Evolutionary conservation across 768 basidiomycete genomes (phyloP).

Genomic region (Rhizopogon roseolus): DNA sequence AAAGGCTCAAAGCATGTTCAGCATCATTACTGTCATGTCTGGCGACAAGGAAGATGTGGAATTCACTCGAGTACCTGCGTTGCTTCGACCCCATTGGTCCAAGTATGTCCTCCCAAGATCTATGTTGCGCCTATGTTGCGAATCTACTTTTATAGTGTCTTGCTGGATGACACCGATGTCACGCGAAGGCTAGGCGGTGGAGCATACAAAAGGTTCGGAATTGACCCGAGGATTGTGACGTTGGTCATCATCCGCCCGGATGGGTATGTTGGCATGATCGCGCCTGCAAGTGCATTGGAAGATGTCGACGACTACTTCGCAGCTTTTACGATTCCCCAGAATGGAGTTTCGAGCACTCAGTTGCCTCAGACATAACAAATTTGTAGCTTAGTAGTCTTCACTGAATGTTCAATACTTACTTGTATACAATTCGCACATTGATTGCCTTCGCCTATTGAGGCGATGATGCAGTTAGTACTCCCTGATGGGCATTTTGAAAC

Average conservation of each 20-base stretch:
- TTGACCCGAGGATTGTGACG: constrained; percentile 21
- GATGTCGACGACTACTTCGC: constrained; percentile 48
- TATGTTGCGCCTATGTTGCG: not conserved
- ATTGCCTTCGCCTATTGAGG: too few relatives aligned
- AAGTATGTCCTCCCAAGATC: constrained; percentile 24
- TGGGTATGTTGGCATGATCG: constrained; percentile 34
- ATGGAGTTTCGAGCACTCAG: not conserved
- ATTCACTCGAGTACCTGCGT: constrained; percentile 27
- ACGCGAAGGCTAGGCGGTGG: constrained; percentile 25
- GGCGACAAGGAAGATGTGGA: constrained; percentile 28
- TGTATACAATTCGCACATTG: too few relatives aligned
- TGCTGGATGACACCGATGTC: constrained; percentile 31
- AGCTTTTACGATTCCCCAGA: constrained; percentile 31
- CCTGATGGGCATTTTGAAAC: not conserved
- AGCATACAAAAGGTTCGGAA: constrained; percentile 31
- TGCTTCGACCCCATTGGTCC: constrained; percentile 37
- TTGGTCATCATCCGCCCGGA: constrained; percentile 36
- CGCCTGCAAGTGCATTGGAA: constrained; percentile 17
- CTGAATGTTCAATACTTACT: too few relatives aligned
- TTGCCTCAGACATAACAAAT: too few relatives aligned
- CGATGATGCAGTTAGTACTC: too few relatives aligned
- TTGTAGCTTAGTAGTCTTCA: too few relatives aligned
- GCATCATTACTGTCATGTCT: constrained; percentile 19
- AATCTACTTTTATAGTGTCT: constrained; percentile 20
- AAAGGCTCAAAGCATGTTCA: constrained; percentile 24